Conservation (phyloP, 805 yeast species). For the Cyberlindnera bimundalis region DNA sequence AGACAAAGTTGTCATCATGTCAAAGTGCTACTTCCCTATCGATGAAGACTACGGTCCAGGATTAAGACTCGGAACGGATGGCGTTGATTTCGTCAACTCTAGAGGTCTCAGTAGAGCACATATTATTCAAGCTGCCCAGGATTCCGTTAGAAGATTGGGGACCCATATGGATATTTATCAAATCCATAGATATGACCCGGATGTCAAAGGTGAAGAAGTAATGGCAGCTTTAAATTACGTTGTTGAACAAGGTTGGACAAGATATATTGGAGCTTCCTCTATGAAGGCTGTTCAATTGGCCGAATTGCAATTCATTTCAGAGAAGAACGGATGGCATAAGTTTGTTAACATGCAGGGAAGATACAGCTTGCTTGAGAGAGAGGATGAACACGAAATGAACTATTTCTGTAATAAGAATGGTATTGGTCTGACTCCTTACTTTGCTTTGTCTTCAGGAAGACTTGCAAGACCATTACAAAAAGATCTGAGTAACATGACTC, state of each 20-base stretch:
- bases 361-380: slow-evolving; percentile 52
- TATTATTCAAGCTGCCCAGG: slow-evolving; percentile 41
- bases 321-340: slow-evolving; percentile 51
- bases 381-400: slow-evolving; percentile 61
- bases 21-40: slow-evolving; percentile 33
- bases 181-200: slow-evolving; percentile 48
- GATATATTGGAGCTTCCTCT: slow-evolving; percentile 62
- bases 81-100: slow-evolving; percentile 23
- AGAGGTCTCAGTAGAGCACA: slow-evolving; percentile 44
- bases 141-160: slow-evolving; percentile 40
- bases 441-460: slow-evolving; percentile 53
- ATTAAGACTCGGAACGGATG: neutral
- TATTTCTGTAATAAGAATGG: slow-evolving; percentile 49
- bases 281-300: slow-evolving; percentile 56
- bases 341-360: slow-evolving; percentile 58
- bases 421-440: slow-evolving; percentile 59
- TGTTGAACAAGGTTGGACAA: slow-evolving; percentile 41
- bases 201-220: slow-evolving; percentile 46
- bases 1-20: slow-evolving; percentile 49
- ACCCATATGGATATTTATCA: slow-evolving; percentile 47
- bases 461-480: slow-evolving; percentile 45
- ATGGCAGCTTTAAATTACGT: slow-evolving; percentile 53
- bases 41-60: slow-evolving; percentile 11
- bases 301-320: slow-evolving; percentile 52
- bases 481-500: slow-evolving; percentile 7